Evolutionary conservation across 768 basidiomycete genomes (phyloP), one percentile per base, ranked within the genome.

Genomic region (Podaxis rugospora): DNA sequence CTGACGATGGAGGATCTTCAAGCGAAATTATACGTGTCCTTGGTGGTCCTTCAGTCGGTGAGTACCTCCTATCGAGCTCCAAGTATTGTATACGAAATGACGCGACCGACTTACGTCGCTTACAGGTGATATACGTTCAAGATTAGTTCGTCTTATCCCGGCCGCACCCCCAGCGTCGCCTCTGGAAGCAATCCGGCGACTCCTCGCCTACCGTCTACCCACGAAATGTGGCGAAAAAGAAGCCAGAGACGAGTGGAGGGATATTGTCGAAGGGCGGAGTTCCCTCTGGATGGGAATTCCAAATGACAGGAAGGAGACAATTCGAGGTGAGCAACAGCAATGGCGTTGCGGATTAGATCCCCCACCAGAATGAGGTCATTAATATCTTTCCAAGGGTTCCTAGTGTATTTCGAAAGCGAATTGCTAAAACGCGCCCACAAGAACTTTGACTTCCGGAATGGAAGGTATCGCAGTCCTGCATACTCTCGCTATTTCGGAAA

Each of bases 1-100:
- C 93, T 5, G 95, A 98, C 69, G 94, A 98, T 71, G 95, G 95
- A 1, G 95, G 95, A 47, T 94, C 92, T 2, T 96, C 94, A 2
- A 92, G 91, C 65, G 95, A 97, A 78, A 96, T 96, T 55, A 92
- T 95, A 55, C 86, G 95, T 52, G 93, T 95, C 23, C 79, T 98
- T 56, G 91, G 90, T 16, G 92, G 92, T 2, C 90, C 92, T 21
- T 93, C 92, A 36, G 84, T 95, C 67, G 90, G 92, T 90, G 66
- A 28, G 63, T 64, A 62, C 52, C 36, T 51, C 46, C 58, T 65
- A 37, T 39, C 47, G 55, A 27, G 37, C 55, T 16, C 50, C 35
- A 21, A 25, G 18, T 49, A 47, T 18, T 14, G 4, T 10, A 18
- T 13, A 14, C 25, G 32, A 21, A 13, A 46, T 16, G 21, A 50